Conservation (phyloP, 176 grass and related monocot genomes). For the Otatea glauca region DNA sequence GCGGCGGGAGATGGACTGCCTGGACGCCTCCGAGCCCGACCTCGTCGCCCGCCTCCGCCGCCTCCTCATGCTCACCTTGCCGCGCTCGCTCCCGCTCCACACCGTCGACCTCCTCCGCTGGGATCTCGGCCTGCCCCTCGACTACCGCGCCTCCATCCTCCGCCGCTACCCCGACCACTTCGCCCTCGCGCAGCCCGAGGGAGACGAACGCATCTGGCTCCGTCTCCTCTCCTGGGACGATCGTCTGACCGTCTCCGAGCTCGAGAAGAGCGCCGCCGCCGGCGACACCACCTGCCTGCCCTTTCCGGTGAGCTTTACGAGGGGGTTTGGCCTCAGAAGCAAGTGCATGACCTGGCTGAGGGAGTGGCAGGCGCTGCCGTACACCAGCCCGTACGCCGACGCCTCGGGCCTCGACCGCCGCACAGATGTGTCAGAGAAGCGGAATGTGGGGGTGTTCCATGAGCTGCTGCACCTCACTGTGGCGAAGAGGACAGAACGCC, state of each 20-base stretch:
- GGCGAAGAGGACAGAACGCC: conserved; percentile 68
- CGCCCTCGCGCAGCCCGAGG: conserved; percentile 52
- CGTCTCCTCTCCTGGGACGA: conserved; percentile 72
- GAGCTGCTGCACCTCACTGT: conserved; percentile 79
- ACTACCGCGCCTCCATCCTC: conserved; percentile 64
- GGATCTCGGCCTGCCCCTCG: conserved; percentile 72
- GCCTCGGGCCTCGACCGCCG: conserved; percentile 64
- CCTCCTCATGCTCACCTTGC: conserved; percentile 71
- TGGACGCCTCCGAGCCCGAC: conserved; percentile 45
- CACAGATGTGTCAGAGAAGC: conserved; percentile 75
- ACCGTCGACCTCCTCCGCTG: conserved; percentile 75
- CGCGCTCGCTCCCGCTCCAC: conserved; percentile 64
- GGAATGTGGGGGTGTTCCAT: conserved; percentile 83
- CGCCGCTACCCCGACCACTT: conserved; percentile 59
- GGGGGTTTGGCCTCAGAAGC: conserved; percentile 67
- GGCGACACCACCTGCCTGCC: conserved; percentile 48
- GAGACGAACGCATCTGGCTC: conserved; percentile 81
- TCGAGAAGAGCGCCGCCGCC: conserved; percentile 48
- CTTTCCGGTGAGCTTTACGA: conserved; percentile 74
- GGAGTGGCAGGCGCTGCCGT: conserved; percentile 74
- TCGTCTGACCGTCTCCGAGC: conserved; percentile 60
- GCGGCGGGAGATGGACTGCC: conserved; percentile 47
- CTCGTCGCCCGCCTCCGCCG: conserved; percentile 61
- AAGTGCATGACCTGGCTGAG: conserved; percentile 67
- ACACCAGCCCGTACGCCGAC: conserved; percentile 68